phyloP scores from a whole-genome alignment of 371 early-diverging fungal species.

The Circinella minor region DNA sequence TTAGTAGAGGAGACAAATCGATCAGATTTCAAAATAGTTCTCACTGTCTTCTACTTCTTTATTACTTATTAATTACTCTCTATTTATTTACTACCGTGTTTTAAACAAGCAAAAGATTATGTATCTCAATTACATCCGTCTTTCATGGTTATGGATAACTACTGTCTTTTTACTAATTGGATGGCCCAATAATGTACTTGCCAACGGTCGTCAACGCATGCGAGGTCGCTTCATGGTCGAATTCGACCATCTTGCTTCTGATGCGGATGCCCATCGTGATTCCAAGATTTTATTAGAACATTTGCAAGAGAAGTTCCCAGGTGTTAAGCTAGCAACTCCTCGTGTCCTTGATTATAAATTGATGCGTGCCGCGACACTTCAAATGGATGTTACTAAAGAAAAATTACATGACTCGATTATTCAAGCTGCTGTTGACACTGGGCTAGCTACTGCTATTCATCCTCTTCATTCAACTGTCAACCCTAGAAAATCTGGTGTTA shows the following conservation, averaged over 20 bases:
- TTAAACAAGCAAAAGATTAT: too few relatives aligned
- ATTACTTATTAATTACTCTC: too few relatives aligned
- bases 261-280: neutral
- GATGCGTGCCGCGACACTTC: slow-evolving; percentile 42
- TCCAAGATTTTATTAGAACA: slow-evolving; percentile 22
- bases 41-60: too few relatives aligned
- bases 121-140: too few relatives aligned
- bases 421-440: slow-evolving; percentile 25
- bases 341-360: slow-evolving; percentile 33
- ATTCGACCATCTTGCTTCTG: slow-evolving; percentile 15
- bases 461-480: slow-evolving; percentile 27
- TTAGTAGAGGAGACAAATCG: too few relatives aligned
- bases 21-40: too few relatives aligned
- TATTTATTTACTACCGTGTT: too few relatives aligned
- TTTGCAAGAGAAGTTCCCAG: slow-evolving; percentile 26
- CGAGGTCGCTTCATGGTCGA: slow-evolving; percentile 41
- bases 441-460: slow-evolving; percentile 28
- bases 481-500: too few relatives aligned
- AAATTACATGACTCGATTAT: slow-evolving; percentile 19
- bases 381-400: slow-evolving; percentile 23
- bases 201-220: too few relatives aligned
- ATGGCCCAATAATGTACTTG: too few relatives aligned
- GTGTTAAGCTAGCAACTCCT: slow-evolving; percentile 27
- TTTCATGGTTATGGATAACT: too few relatives aligned
- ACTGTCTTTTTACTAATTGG: too few relatives aligned